These are phyloP conservation scores for Cucumis sativus DNA, from an alignment of 306 rosid species.

Conservation along the genomic window Cucumber_9930_V3 NC_026661.2:2280001-2280500, in stretches of 20 bases:
- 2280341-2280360: no score
- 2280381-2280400: neutral
- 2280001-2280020: conserved; percentile 47
- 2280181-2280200: no score
- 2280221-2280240: no score
- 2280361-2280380: no score
- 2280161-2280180: neutral
- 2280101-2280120: conserved; percentile 32
- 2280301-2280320: no score
- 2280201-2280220: no score
- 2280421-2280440: neutral
- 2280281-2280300: no score
- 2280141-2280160: neutral
- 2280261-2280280: no score
- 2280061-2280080: conserved; percentile 66
- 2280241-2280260: no score
- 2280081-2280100: conserved; percentile 94
- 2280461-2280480: neutral
- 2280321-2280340: no score
- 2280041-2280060: conserved; percentile 74
- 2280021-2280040: conserved; percentile 70
- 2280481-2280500: neutral
- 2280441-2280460: neutral
- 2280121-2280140: neutral
- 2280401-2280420: neutral